These are phyloP conservation scores for Dactylonectria estremocensis DNA, from an alignment of 2,329 filamentous ascomycete genomes.

Conservation along the genomic window DNA sequence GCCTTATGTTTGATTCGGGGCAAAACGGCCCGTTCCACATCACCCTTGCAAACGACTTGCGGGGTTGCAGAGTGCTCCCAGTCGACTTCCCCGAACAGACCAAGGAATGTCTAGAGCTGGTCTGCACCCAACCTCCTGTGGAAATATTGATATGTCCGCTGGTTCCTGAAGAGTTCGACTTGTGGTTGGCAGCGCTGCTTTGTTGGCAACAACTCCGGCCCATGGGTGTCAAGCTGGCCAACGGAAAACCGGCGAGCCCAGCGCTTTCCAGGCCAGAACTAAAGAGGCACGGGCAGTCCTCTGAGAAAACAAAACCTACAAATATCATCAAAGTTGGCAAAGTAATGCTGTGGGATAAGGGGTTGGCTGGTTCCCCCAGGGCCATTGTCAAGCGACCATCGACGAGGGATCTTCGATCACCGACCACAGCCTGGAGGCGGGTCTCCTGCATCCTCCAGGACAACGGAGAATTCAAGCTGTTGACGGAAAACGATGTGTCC, in stretches of 20 bases:
- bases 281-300: conserved; percentile 57
- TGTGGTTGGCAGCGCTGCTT: conserved; percentile 85
- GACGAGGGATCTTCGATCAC: conserved; percentile 68
- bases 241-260: conserved; percentile 55
- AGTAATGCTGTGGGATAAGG: conserved; percentile 92
- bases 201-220: conserved; percentile 86
- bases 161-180: conserved; percentile 77
- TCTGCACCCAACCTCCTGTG: conserved; percentile 66
- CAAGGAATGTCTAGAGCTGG: conserved; percentile 68
- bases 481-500: conserved; percentile 86
- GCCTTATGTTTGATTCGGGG: conserved; percentile 81
- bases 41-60: conserved; percentile 79
- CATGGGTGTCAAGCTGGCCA: conserved; percentile 68
- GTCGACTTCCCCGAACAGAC: conserved; percentile 63
- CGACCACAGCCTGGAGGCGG: conserved; percentile 80
- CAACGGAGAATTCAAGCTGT: conserved; percentile 93
- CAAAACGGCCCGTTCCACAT: conserved; percentile 76
- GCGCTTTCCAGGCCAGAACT: conserved; percentile 59
- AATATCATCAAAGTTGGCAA: conserved; percentile 97
- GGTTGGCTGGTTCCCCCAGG: conserved; percentile 67
- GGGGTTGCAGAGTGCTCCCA: conserved; percentile 79
- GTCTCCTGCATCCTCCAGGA: conserved; percentile 96
- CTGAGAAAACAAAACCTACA: conserved; percentile 53
- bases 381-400: conserved; percentile 72
- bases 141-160: conserved; percentile 78